Evolutionary conservation across 257 asterid species (phyloP), one percentile per base, ranked within the genome.

Genomic region (Asclepias syriaca): DNA sequence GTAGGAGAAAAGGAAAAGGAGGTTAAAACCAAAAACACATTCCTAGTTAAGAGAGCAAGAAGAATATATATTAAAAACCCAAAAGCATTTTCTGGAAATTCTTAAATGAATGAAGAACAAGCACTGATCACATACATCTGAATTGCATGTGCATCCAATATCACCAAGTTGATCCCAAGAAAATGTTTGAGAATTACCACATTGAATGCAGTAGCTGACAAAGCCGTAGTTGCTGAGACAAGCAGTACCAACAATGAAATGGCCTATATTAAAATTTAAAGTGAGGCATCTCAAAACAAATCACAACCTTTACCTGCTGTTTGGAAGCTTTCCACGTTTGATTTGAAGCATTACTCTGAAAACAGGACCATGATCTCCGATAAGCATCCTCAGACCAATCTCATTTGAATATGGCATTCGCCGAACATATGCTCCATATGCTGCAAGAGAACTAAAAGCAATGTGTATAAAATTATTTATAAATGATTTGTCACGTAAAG

Each of bases 341-440:
- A 94, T 86, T 77, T 85, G 91, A 77, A 94, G 90, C 95, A 91
- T 81, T 43, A 83, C 90, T 79, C 99, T 87, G 71, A 94, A 94
- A 65, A 94, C 90, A 0, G 97, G 98, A 57, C 99, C 96, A 73
- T 91, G 99, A 85, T 82, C 98, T 24, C 97, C 99, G 67, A 94
- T 87, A 64, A 94, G 93, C 95, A 91, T 94, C 70, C 99, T 79
- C 59, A 94, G 78, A 72, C 99, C 99, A 69, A 94, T 50, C 88
- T 94, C 99, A 65, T 94, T 94, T 3, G 93, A 81, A 66, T 83
- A 94, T 14, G 99, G 97, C 90, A 91, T 84, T 34, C 85, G 97
- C 80, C 74, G 77, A 66, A 94, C 82, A 72, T 89, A 94, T 14
- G 99, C 91, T 81, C 97, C 97, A 76, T 91, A 94, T 68, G 99